Base-by-base conservation (phyloP, 768 basidiomycete genomes). In the Lanmaoa rubissima region DNA sequence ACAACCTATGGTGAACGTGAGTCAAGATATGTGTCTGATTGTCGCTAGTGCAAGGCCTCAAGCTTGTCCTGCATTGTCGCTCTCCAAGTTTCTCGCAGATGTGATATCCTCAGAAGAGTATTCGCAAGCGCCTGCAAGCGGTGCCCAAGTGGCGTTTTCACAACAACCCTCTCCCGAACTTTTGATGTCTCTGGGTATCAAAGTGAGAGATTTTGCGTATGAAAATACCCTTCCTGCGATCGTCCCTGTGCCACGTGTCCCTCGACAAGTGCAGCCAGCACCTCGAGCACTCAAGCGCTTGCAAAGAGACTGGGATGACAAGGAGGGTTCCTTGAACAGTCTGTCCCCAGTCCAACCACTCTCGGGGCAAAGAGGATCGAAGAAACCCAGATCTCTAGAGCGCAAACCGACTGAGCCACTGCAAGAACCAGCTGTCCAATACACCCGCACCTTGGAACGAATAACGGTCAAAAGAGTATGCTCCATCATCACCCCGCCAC, bases 141-240 rank as follows among this genome's bases (percentile, higher is more conserved):
- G 52, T 19, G 5, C 47, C 19, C 57, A 36, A 11, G 48, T 31
- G 32, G 48, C 57, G 19, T 24, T 19, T 12, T 64, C 65, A 47
- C 68, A 63, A 75, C 69, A 80, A 73, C 75, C 82, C 43, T 60
- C 73, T 7, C 58, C 64, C 21, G 69, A 66, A 40, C 34, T 55
- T 21, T 60, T 78, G 48, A 57, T 63, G 28, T 61, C 65, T 49
- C 55, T 73, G 26, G 76, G 75, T 42, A 70, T 80, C 70, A 74
- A 70, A 71, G 75, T 81, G 50, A 74, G 78, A 65, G 80, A 90
- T 72, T 89, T 85, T 76, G 86, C 82, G 16, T 86, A 84, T 73
- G 85, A 88, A 69, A 85, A 78, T 71, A 83, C 74, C 28, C 73
- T 88, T 45, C 85, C 87, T 2, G 83, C 84, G 10, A 78, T 90